Conservation (phyloP, 139 green algal genomes). For the Axilococcus clingmanii region DNA sequence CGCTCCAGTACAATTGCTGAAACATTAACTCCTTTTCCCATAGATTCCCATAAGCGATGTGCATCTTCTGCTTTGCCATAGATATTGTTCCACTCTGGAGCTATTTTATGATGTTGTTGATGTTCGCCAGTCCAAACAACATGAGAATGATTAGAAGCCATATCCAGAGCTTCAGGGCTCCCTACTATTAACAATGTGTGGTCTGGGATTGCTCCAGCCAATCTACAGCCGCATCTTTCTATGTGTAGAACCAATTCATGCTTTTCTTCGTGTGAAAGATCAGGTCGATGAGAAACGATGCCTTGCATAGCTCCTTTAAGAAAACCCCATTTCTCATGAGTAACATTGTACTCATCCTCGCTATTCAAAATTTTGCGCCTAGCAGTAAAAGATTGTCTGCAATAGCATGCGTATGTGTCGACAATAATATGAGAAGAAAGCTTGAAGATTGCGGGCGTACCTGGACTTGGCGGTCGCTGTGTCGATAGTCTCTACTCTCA, state of each 20-base stretch:
- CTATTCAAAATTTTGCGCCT: no score
- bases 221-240: not conserved
- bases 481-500: no score
- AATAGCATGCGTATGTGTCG: no score
- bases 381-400: no score
- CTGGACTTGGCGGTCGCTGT: no score
- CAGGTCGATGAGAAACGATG: not conserved
- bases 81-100: constrained; percentile 17
- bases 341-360: no score
- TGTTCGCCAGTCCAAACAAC: constrained; percentile 8
- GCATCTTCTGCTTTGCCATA: not conserved
- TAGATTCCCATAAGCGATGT: no score
- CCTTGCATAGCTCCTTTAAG: constrained; percentile 1
- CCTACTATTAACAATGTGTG: constrained; percentile 20
- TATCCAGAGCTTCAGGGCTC: not conserved
- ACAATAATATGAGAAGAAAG: no score
- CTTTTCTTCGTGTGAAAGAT: not conserved
- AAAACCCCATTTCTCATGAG: constrained; percentile 4
- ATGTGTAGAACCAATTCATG: not conserved
- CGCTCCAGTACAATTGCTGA: not conserved
- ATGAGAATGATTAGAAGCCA: constrained; percentile 1
- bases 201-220: constrained; percentile 17
- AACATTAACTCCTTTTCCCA: no score
- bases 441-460: no score
- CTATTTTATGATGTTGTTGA: constrained; percentile 11